A percentile compares a stretch with the other conserved stretches of the same genome.
Evolutionary conservation across 176 grass and related monocot species (phyloP).

Genomic region (Eragrostis curvula): DNA sequence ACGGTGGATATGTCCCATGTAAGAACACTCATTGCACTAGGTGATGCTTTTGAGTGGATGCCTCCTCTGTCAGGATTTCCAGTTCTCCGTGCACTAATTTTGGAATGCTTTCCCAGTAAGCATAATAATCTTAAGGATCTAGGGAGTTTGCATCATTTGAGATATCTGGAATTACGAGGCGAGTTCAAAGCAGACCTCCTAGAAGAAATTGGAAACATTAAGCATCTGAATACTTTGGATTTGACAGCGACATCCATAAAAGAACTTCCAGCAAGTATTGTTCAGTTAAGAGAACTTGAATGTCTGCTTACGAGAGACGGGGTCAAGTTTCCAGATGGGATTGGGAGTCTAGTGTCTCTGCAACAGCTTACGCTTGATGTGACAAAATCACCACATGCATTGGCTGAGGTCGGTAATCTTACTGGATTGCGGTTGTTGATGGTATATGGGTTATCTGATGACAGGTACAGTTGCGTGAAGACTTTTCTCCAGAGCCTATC

Average conservation of each 20-base stretch:
- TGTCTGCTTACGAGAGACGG: neutral
- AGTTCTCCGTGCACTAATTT: neutral
- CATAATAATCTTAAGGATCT: neutral
- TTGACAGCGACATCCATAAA: fast-evolving
- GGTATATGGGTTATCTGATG: no score
- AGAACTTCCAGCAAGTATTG: neutral
- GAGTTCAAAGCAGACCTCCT: neutral
- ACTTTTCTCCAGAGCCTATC: no score
- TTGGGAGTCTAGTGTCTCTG: no score
- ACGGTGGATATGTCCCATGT: no score
- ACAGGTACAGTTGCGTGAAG: neutral
- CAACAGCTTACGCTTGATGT: no score
- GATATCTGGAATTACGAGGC: neutral
- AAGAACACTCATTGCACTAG: no score
- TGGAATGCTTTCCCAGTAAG: neutral
- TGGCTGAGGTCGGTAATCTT: neutral
- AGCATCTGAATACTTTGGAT: neutral
- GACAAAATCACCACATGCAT: neutral
- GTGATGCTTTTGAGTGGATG: no score
- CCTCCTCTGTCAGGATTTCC: no score
- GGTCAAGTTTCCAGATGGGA: neutral
- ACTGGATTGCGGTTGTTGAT: neutral
- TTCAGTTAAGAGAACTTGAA: neutral
- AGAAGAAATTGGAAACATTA: neutral
- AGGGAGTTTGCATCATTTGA: neutral